Evolutionary conservation across 2,329 filamentous ascomycete species (phyloP).

Genomic region (Corinectria fuckeliana): DNA sequence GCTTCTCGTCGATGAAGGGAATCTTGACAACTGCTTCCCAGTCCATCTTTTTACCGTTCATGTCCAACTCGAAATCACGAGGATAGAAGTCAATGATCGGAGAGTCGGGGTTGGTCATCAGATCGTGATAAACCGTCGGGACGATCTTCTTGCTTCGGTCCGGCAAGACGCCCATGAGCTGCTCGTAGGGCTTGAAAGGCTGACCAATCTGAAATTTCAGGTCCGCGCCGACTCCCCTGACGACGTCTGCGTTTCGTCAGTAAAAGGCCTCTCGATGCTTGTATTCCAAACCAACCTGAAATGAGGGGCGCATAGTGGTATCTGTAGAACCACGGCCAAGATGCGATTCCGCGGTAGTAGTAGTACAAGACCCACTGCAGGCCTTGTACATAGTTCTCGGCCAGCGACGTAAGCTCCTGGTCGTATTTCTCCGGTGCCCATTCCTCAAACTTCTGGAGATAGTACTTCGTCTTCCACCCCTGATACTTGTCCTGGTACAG

Average conservation of each 20-base stretch:
- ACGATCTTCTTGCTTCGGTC: conserved; percentile 98
- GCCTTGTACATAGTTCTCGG: conserved; percentile 97
- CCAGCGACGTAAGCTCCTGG: conserved; percentile 77
- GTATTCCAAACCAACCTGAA: conserved; percentile 63
- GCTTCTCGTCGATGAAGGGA: conserved; percentile 93
- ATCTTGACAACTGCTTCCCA: conserved; percentile 99
- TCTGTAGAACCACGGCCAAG: conserved; percentile 97
- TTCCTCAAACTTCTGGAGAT: conserved; percentile 83
- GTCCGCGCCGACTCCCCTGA: conserved; percentile 83
- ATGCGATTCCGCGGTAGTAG: conserved; percentile 96
- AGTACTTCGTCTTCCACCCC: conserved; percentile 95
- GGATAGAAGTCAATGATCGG: conserved; percentile 99
- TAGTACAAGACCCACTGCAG: conserved; percentile 98
- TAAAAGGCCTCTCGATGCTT: conserved; percentile 51
- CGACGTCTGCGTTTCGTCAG: conserved; percentile 70
- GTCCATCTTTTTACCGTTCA: conserved; percentile 99
- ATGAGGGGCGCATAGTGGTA: conserved; percentile 99
- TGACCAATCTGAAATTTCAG: conserved; percentile 93
- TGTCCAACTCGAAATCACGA: conserved; percentile 94
- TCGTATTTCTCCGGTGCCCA: conserved; percentile 83
- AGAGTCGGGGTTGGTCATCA: conserved; percentile 91
- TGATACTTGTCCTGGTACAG: conserved; percentile 91
- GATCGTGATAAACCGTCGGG: conserved; percentile 80
- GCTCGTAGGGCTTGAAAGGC: conserved; percentile 93
- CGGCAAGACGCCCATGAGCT: conserved; percentile 97